Evolutionary conservation across 352 stramenopile genomes (phyloP), one percentile per base, ranked within the genome.

Genomic region (Phytophthora syringae): DNA sequence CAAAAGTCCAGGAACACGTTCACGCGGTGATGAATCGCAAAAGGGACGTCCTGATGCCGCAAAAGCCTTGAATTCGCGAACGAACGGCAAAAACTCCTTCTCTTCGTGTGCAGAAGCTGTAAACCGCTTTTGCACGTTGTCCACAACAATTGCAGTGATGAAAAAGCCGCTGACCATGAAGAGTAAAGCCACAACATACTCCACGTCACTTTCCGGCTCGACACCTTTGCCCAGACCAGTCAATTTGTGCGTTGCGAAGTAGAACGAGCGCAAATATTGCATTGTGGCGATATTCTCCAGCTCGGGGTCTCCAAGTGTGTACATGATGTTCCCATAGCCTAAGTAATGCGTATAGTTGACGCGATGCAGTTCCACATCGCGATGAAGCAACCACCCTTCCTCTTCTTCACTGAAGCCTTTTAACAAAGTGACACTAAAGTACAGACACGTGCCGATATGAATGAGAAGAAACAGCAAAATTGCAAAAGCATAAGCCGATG

Each of bases 1-100:
- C 81, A 88, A 60, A 79, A 90, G 34, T 90, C 81, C 6, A 90
- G 52, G 36, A 87, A 90, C 7, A 70, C 52, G 43, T 82, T 84
- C 0, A 86, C 81, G 1, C 81, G 79, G 11, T 82, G 66, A 20
- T 86, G 70, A 39, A 90, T 76, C 0, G 64, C 62, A 0, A 81
- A 63, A 0, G 79, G 75, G 0, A 76, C 79, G 12, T 76, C 78
- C 34, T 90, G 81, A 1, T 67, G 79, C 4, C 68, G 53, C 16
- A 90, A 60, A 88, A 90, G 0, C 66, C 62, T 42, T 87, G 74
- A 25, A 90, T 90, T n/a, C 77, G 62, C 2, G 79, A 77, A 0
- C 81, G 69, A 5, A 64, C 74, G 0, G 74, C 64, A 11, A 90
- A 36, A 88, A 90, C 36, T 85, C 77, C 24, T 86, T 86, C 21